phyloP scores from a whole-genome alignment of 768 basidiomycete genomes.

The Hydnum rufescens region DNA sequence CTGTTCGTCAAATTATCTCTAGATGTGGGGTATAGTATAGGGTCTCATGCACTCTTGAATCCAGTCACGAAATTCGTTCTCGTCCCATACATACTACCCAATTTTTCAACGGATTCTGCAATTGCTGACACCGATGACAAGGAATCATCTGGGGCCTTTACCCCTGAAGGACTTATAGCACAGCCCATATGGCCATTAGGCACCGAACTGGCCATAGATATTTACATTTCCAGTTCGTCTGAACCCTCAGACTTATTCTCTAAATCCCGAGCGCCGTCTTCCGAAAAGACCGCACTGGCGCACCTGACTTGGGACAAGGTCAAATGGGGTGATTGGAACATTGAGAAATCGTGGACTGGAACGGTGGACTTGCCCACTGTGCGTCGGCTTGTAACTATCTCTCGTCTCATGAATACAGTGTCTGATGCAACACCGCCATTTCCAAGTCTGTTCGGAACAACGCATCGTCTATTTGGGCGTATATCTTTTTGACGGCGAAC shows the following conservation, averaged over 20 bases:
- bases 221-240: background rate
- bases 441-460: constrained; percentile 54
- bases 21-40: no score
- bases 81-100: no score
- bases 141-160: no score
- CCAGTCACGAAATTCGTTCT: background rate
- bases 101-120: no score
- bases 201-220: background rate
- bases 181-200: background rate
- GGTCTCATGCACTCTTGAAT: no score
- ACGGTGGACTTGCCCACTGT: constrained; percentile 53
- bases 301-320: constrained; percentile 61
- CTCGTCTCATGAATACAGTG: background rate
- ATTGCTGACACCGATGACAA: no score
- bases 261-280: no score
- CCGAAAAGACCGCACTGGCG: constrained; percentile 25
- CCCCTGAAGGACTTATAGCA: no score
- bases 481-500: constrained; percentile 53
- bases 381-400: constrained; percentile 10
- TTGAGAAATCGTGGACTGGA: constrained; percentile 33
- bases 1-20: no score
- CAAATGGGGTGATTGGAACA: constrained; percentile 56
- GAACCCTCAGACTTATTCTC: background rate
- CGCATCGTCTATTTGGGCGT: constrained; percentile 55
- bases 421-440: background rate